Conservation (phyloP, 2,329 filamentous ascomycete genomes). For the Bipolaris gigantea region DNA sequence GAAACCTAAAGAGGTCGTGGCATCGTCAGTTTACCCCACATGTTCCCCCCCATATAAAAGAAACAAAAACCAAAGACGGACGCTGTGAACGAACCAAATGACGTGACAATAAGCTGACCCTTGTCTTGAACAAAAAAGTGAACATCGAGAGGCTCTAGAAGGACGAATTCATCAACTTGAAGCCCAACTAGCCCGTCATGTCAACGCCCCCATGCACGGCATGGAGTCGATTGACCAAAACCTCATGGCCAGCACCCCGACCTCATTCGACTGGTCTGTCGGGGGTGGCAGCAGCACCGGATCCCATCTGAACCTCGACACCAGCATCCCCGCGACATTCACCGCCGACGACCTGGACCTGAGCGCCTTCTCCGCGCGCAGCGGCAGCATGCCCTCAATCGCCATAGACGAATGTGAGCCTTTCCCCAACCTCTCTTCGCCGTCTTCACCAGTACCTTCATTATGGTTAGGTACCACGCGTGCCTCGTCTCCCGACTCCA, state of each 20-base stretch:
- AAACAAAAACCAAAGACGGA: too few species aligned
- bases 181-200: slow-evolving; percentile 40
- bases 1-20: slow-evolving; percentile 41
- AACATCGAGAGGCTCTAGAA: slow-evolving; percentile 42
- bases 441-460: slow-evolving; percentile 43
- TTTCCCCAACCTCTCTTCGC: slow-evolving; percentile 31
- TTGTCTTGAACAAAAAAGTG: slow-evolving; percentile 22
- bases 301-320: slow-evolving; percentile 31
- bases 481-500: slow-evolving; percentile 39
- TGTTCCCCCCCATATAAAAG: background rate
- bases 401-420: slow-evolving; percentile 44
- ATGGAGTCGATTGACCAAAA: slow-evolving; percentile 40
- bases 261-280: slow-evolving; percentile 37
- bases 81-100: too few species aligned
- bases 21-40: slow-evolving; percentile 34
- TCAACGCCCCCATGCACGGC: slow-evolving; percentile 42
- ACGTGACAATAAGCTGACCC: slow-evolving; percentile 12
- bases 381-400: slow-evolving; percentile 38
- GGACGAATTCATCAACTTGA: slow-evolving; percentile 44
- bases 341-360: slow-evolving; percentile 30
- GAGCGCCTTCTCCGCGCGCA: slow-evolving; percentile 27
- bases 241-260: slow-evolving; percentile 29
- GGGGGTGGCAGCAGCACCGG: slow-evolving; percentile 21
- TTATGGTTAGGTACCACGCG: slow-evolving; percentile 43
- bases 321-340: slow-evolving; percentile 31